Conservation (phyloP, 352 stramenopile genomes). For the Phytophthora parvispora region DNA sequence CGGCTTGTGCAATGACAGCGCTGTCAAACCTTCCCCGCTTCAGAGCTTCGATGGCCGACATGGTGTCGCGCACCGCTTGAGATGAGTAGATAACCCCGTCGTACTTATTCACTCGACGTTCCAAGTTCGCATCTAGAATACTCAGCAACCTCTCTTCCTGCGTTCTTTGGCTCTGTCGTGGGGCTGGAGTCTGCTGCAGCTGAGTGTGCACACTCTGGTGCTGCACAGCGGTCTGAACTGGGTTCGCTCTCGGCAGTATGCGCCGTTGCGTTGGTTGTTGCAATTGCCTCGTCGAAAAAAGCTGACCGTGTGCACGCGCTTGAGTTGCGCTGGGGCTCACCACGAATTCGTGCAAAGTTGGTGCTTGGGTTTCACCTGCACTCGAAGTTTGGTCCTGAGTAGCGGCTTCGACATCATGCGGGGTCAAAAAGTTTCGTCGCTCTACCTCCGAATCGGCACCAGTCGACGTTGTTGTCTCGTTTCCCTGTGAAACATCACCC, state of each 20-base stretch:
- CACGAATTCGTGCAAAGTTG: too few relatives aligned
- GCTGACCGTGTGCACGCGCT: neutral
- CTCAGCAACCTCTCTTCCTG: constrained; percentile 4
- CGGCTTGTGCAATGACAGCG: constrained; percentile 12
- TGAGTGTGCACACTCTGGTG: neutral
- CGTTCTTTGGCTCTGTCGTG: neutral
- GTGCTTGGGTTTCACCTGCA: neutral
- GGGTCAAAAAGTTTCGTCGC: constrained; percentile 10
- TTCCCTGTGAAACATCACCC: neutral
- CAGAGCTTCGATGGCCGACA: constrained; percentile 24
- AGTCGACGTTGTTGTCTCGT: neutral
- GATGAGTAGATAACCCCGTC: constrained; percentile 25
- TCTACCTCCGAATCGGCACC: neutral
- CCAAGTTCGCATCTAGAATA: neutral
- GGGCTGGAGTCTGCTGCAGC: neutral
- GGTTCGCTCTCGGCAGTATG: constrained; percentile 1
- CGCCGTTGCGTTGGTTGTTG: neutral
- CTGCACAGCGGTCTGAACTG: neutral
- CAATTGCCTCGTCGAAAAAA: neutral
- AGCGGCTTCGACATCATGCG: neutral
- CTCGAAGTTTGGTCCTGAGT: neutral
- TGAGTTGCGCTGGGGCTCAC: neutral
- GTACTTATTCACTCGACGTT: constrained; percentile 8
- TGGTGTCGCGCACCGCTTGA: constrained; percentile 26
- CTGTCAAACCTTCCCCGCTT: constrained; percentile 17